Percentiles rank a stretch among this genome's conserved stretches.
Evolutionary conservation across 805 yeast genomes (phyloP).

Genomic region (Candida boidinii): DNA sequence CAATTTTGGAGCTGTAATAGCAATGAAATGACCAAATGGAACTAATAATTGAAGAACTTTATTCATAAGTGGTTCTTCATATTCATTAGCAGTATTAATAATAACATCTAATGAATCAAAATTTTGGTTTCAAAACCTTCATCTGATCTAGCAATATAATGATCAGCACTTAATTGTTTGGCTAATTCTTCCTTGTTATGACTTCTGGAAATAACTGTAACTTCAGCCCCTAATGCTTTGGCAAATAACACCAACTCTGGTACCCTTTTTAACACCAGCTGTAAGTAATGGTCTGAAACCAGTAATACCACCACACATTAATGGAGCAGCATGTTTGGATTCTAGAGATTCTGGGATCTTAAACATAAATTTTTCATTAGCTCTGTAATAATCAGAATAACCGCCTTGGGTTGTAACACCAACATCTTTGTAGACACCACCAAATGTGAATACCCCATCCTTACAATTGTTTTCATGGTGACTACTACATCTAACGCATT

Average conservation of each 20-base stretch:
- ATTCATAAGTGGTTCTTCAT: conserved; percentile 19
- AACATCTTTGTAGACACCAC: conserved; percentile 32
- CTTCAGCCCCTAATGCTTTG: conserved; percentile 53
- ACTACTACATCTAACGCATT: conserved; percentile 30
- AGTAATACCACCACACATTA: conserved; percentile 51
- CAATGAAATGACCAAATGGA: conserved; percentile 23
- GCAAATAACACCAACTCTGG: conserved; percentile 46
- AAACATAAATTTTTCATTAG: conserved; percentile 35
- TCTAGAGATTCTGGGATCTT: conserved; percentile 37
- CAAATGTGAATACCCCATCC: conserved; percentile 42
- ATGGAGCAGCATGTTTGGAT: conserved; percentile 39
- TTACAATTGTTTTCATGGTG: conserved; percentile 41
- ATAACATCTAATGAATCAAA: conserved; percentile 34
- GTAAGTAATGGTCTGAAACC: conserved; percentile 38
- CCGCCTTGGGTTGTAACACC: conserved; percentile 42
- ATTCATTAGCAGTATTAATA: conserved; percentile 39
- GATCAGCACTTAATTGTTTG: conserved; percentile 41
- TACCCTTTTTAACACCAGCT: conserved; percentile 38
- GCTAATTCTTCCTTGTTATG: conserved; percentile 41
- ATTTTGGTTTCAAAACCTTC: conserved; percentile 28
- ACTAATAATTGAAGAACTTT: conserved; percentile 18
- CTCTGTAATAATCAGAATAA: conserved; percentile 38
- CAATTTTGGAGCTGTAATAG: conserved; percentile 27
- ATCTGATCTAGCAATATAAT: conserved; percentile 46
- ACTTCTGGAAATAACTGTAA: conserved; percentile 46